These are phyloP conservation scores for Pascua sp. DNA, from an alignment of 1,284 basidiomycete species.

Conservation along the genomic window DNA sequence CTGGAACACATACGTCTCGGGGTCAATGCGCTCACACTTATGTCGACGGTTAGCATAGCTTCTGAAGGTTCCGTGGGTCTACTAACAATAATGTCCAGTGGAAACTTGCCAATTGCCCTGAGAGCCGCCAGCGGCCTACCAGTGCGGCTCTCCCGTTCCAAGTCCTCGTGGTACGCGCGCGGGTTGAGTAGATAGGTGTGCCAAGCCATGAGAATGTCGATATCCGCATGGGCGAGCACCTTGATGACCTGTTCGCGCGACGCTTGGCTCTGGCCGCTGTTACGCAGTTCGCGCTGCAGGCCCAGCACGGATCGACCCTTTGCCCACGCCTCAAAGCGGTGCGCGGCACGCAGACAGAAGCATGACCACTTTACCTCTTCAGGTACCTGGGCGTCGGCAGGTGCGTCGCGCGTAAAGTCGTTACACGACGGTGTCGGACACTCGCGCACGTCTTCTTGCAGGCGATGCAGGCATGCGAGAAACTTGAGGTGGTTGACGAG, in stretches of 20 bases:
- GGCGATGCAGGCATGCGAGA: constrained; percentile 17
- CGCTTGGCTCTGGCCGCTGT: background rate
- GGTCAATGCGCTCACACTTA: constrained; percentile 11
- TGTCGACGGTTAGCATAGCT: background rate
- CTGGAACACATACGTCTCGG: constrained; percentile 12
- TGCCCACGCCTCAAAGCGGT: constrained; percentile 15
- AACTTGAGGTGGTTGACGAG: constrained; percentile 24
- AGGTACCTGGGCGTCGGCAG: constrained; percentile 1
- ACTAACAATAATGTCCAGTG: constrained; percentile 18
- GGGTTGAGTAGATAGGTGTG: constrained; percentile 41
- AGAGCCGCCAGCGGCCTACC: constrained; percentile 5
- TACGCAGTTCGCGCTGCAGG: background rate
- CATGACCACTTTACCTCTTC: constrained; percentile 20
- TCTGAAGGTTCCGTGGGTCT: background rate
- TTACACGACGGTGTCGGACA: background rate
- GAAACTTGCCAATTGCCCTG: constrained; percentile 14
- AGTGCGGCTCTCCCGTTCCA: constrained; percentile 1
- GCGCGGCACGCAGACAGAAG: constrained; percentile 17
- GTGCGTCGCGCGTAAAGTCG: background rate
- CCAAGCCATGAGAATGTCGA: constrained; percentile 38
- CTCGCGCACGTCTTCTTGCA: constrained; percentile 18
- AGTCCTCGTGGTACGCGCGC: constrained; percentile 22
- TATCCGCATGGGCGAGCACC: constrained; percentile 8
- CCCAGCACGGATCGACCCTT: background rate
- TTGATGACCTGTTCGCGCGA: background rate